These are phyloP conservation scores for Dendrocalamus sinicus DNA, from an alignment of 176 grass and related monocot species.

Conservation along the genomic window DNA sequence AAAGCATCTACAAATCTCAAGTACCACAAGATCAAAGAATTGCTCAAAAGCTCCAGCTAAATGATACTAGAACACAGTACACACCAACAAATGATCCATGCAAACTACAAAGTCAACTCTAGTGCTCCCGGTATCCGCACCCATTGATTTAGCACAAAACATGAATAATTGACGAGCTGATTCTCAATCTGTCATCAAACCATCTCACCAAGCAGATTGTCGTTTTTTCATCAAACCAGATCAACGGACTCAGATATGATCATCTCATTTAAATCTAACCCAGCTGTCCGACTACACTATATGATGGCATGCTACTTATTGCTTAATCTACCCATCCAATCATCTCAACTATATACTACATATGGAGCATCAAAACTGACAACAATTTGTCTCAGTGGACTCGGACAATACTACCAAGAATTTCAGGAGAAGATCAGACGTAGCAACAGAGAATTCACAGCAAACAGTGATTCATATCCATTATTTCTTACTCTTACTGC, in stretches of 20 bases:
- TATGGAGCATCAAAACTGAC: background rate
- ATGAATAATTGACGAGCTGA: background rate
- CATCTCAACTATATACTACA: background rate
- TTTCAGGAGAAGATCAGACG: slow-evolving; percentile 8
- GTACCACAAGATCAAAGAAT: background rate
- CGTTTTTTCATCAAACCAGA: background rate
- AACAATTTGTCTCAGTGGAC: background rate
- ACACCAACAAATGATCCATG: background rate
- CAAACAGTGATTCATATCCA: slow-evolving; percentile 12
- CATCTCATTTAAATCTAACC: background rate
- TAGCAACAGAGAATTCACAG: slow-evolving; percentile 6
- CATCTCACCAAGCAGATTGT: background rate
- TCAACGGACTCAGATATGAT: background rate
- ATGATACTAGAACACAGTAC: background rate
- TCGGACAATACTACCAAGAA: background rate
- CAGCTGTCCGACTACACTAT: background rate
- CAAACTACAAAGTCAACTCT: background rate
- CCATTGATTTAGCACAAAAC: background rate
- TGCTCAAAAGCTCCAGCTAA: background rate
- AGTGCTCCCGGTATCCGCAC: background rate
- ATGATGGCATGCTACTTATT: slow-evolving; percentile 14
- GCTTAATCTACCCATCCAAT: background rate
- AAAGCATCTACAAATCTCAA: background rate
- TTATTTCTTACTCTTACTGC: slow-evolving; percentile 39
- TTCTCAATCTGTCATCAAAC: background rate